A percentile compares a stretch with the other conserved stretches of the same genome.
These are phyloP conservation scores for Plenodomus biglobosus DNA, from an alignment of 2,329 filamentous ascomycete species.

Conservation along the genomic window DNA sequence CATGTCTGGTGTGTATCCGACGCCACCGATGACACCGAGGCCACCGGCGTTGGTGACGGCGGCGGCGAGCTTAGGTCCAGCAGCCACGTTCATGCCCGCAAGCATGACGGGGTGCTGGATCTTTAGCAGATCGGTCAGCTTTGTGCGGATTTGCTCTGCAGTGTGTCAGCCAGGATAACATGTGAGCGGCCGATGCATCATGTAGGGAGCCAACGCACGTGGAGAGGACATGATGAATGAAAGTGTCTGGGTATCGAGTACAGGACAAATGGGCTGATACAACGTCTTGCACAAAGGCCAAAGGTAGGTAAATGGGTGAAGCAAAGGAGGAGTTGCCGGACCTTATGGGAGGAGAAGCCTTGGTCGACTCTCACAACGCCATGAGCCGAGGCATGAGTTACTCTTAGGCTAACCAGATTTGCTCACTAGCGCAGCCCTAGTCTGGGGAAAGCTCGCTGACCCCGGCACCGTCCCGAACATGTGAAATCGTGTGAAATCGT, in stretches of 20 bases:
- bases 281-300: not conserved
- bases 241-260: not conserved
- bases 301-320: not conserved
- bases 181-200: conserved; percentile 16
- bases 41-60: conserved; percentile 97
- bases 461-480: conserved; percentile 9
- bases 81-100: conserved; percentile 98
- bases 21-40: conserved; percentile 92
- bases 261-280: not conserved
- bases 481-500: conserved; percentile 18
- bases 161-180: conserved; percentile 28
- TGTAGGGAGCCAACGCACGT: conserved; percentile 60
- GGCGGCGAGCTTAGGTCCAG: conserved; percentile 91
- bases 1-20: conserved; percentile 97
- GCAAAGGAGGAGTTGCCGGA: conserved; percentile 11
- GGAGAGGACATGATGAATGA: conserved; percentile 69
- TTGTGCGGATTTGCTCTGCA: conserved; percentile 83
- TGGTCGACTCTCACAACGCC: conserved; percentile 19
- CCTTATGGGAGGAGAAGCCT: conserved; percentile 28
- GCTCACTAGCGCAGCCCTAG: not conserved
- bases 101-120: conserved; percentile 96
- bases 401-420: not conserved
- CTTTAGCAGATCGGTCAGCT: conserved; percentile 91
- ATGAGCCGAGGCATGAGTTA: conserved; percentile 28
- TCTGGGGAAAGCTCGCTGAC: conserved; percentile 11